Evolutionary conservation across 495 filamentous ascomycete genomes (phyloP).

Genomic region (Daldinia caldariorum): DNA sequence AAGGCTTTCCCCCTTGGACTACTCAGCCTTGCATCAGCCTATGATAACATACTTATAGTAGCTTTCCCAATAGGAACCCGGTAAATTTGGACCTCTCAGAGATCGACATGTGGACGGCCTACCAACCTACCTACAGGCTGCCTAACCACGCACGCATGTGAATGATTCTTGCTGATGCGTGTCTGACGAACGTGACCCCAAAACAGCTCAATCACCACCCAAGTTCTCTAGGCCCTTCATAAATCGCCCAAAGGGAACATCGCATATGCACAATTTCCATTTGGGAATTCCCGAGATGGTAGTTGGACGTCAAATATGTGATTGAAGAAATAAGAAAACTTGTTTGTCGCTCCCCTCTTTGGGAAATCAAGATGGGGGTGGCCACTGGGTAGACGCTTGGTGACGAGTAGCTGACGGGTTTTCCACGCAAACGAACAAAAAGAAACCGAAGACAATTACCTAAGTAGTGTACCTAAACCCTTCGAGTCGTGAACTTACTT

Average conservation of each 20-base stretch:
- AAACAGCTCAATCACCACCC: conserved; percentile 34
- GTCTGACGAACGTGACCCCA: conserved; percentile 45
- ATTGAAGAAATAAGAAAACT: conserved; percentile 2
- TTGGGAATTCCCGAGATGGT: conserved; percentile 27
- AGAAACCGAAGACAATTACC: conserved; percentile 23
- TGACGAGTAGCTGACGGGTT: conserved; percentile 27
- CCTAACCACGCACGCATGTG: conserved; percentile 23
- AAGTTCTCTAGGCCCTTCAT: conserved; percentile 4
- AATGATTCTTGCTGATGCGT: conserved; percentile 38
- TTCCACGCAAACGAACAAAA: conserved; percentile 15
- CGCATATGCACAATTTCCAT: conserved; percentile 40
- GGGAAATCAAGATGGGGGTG: conserved; percentile 18
- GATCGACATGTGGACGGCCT: conserved; percentile 49
- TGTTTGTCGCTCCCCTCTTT: conserved; percentile 24
- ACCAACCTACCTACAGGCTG: conserved; percentile 2
- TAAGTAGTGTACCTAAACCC: no score
- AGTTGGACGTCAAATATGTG: conserved; percentile 20
- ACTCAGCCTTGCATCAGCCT: conserved; percentile 46
- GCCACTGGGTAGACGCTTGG: conserved; percentile 15
- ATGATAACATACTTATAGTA: conserved; percentile 22
- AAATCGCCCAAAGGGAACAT: conserved; percentile 30
- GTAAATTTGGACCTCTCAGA: conserved; percentile 51
- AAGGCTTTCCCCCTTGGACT: conserved; percentile 15
- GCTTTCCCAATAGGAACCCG: conserved; percentile 33
- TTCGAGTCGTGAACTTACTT: conserved; percentile 10